These are phyloP conservation scores for Pterocarpus macrocarpus DNA, from an alignment of 306 rosid species.

Conservation along the genomic window DNA sequence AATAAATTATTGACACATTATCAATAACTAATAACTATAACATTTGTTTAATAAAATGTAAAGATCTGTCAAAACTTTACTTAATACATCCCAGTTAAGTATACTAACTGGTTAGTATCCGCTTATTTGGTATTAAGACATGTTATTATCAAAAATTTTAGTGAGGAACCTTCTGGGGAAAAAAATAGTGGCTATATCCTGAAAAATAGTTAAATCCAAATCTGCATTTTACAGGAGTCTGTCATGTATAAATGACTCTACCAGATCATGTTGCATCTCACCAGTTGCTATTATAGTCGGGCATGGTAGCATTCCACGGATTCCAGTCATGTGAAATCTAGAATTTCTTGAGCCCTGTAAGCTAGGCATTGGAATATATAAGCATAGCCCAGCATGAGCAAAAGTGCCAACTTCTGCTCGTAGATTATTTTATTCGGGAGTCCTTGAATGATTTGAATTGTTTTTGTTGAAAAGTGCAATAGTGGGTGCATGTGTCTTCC, in stretches of 20 bases:
- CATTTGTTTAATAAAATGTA: too few relatives aligned
- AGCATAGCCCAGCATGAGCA: constrained; percentile 30
- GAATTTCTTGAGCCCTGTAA: background rate
- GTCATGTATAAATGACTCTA: background rate
- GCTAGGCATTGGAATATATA: constrained; percentile 6
- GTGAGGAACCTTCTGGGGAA: too few relatives aligned
- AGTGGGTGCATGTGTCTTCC: background rate
- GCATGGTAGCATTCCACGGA: background rate
- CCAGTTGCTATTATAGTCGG: background rate
- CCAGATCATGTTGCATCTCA: constrained; percentile 16
- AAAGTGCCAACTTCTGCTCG: background rate
- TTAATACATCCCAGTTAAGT: background rate
- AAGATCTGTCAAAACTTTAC: too few relatives aligned
- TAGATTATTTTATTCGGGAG: constrained; percentile 19
- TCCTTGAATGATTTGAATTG: background rate
- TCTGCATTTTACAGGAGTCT: too few relatives aligned
- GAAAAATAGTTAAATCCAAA: too few relatives aligned
- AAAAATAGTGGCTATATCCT: too few relatives aligned
- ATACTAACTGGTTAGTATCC: background rate
- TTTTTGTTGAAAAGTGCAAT: constrained; percentile 30
- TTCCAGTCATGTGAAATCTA: constrained; percentile 16
- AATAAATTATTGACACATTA: background rate
- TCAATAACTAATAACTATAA: too few relatives aligned
- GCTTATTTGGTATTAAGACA: too few relatives aligned
- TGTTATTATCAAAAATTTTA: too few relatives aligned